Base-by-base conservation (phyloP, 805 yeast species). In the Candida patagonica region DNA sequence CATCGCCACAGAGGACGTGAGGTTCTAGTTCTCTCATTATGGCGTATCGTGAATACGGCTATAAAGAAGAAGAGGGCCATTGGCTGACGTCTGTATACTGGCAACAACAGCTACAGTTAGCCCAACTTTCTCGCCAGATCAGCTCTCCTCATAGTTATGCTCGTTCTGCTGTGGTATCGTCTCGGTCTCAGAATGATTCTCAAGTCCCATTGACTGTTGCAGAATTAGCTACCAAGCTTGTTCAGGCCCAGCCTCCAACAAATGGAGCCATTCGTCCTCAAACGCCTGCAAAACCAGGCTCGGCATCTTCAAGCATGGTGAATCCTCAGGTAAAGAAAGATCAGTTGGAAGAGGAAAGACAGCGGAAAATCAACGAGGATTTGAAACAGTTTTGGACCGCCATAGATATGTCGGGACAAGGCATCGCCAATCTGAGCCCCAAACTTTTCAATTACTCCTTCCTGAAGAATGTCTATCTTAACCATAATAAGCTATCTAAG, bases 361-460 rank as follows among this genome's bases (percentile, higher is more conserved):
- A 59, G 46, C 57, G 62, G 26, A 54, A 51, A 31, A 56, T 60
- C 43, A 61, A 60, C 42, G 63, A 60, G 49, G 62, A 57, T 34
- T 43, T 57, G 38, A 56, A 67, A 51, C 96, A 88, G 63, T 71
- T 83, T 55, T 92, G 99, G 99, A 82, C 94, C 40, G 89, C 88
- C 5, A 66, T 92, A 48, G 99, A 92, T 63, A 67, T 89, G 48
- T 78, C 94, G 48, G 96, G 96, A 44, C 94, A 92, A 60, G 84
- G 89, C 25, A 67, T 92, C 38, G 66, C 75, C 46, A 71, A 74
- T 42, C 49, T 89, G 23, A 74, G 85, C n/a, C 74, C 80, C 16
- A 77, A 78, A 51, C 61, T 92, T 34, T 86, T 86, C 67, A 74
- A 77, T 35, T 92, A 87, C 60, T 72, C 73, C 44, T 92, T 92